Conservation (phyloP, 352 stramenopile species). For the Phytopythium litorale region DNA sequence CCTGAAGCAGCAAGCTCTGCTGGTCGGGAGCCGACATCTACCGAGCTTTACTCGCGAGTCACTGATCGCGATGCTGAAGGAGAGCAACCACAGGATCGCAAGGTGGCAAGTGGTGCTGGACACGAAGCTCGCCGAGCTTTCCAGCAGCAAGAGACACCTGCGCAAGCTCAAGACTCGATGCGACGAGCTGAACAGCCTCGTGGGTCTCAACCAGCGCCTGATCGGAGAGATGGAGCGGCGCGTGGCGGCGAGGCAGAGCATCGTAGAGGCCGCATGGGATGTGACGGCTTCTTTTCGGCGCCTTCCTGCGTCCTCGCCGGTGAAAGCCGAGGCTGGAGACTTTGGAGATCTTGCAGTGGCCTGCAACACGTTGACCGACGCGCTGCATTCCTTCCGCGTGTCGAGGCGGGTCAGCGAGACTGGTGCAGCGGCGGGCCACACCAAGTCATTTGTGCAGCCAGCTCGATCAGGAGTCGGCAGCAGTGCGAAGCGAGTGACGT, state of each 20-base stretch:
- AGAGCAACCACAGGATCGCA: slow-evolving; percentile 44
- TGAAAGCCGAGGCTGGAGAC: slow-evolving; percentile 20
- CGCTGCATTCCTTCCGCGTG: slow-evolving; percentile 26
- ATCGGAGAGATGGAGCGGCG: slow-evolving; percentile 42
- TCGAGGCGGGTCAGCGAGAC: slow-evolving; percentile 9
- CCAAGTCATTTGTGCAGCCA: background rate
- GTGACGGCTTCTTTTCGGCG: slow-evolving; percentile 33
- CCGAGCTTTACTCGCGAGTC: slow-evolving; percentile 7
- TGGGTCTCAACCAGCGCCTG: slow-evolving; percentile 38
- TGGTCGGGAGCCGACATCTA: slow-evolving; percentile 6
- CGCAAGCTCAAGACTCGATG: slow-evolving; percentile 35
- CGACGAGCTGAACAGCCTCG: slow-evolving; percentile 40
- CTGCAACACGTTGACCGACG: slow-evolving; percentile 34
- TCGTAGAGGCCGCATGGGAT: slow-evolving; percentile 37
- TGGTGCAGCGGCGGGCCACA: background rate
- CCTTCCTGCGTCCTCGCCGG: slow-evolving; percentile 8
- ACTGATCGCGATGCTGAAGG: slow-evolving; percentile 8
- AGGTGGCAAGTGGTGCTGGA: slow-evolving; percentile 44
- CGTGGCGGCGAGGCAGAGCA: slow-evolving; percentile 23
- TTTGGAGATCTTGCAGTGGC: slow-evolving; percentile 34
- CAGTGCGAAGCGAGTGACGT: background rate
- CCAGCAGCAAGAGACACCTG: slow-evolving; percentile 36
- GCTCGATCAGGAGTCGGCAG: background rate
- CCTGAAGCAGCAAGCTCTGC: background rate
- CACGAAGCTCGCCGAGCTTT: slow-evolving; percentile 39